A percentile compares a stretch with the other conserved stretches of the same genome.
These are phyloP conservation scores for Ottelia alismoides DNA, from an alignment of 106 monocot species.

Conservation along the genomic window DNA sequence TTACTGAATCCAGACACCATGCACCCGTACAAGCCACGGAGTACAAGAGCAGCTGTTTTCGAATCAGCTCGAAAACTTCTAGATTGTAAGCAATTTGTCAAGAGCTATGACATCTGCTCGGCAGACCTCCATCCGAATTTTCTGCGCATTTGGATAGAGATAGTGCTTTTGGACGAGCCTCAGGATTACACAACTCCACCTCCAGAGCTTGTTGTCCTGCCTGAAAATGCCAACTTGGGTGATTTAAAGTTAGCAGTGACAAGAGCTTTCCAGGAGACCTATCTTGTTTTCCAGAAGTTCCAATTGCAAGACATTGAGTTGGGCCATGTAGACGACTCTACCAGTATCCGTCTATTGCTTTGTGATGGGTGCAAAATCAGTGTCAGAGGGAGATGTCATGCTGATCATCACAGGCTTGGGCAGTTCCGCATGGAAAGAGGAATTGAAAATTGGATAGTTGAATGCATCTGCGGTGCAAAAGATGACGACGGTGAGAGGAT, in stretches of 20 bases:
- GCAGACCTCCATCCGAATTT: constrained; percentile 1
- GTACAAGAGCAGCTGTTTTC: constrained; percentile 1
- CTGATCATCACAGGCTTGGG: constrained; percentile 18
- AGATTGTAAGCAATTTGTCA: constrained; percentile 82
- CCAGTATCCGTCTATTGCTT: constrained; percentile 21
- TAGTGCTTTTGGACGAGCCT: constrained; percentile 31
- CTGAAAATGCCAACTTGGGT: constrained; percentile 29
- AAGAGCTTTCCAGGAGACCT: constrained; percentile 59
- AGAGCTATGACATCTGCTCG: constrained; percentile 20
- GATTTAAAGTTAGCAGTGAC: constrained; percentile 47
- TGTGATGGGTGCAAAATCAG: constrained; percentile 11
- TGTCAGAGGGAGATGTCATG: constrained; percentile 33
- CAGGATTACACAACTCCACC: constrained; percentile 29
- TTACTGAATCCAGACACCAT: constrained; percentile 52
- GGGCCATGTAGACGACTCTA: constrained; percentile 28
- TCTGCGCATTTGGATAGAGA: constrained; percentile 34
- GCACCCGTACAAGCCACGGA: constrained; percentile 30
- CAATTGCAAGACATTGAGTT: too few species aligned
- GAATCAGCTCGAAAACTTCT: constrained; percentile 33
- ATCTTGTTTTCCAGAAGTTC: constrained; percentile 45
- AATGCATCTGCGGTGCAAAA: constrained; percentile 65
- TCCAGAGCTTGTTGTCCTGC: constrained; percentile 48
- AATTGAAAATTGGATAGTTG: constrained; percentile 60
- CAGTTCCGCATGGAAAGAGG: constrained; percentile 69
- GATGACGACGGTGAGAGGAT: constrained; percentile 95